Evolutionary conservation across 2,329 filamentous ascomycete genomes (phyloP), one percentile per base, ranked within the genome.

Genomic region (Xylaria digitata): DNA sequence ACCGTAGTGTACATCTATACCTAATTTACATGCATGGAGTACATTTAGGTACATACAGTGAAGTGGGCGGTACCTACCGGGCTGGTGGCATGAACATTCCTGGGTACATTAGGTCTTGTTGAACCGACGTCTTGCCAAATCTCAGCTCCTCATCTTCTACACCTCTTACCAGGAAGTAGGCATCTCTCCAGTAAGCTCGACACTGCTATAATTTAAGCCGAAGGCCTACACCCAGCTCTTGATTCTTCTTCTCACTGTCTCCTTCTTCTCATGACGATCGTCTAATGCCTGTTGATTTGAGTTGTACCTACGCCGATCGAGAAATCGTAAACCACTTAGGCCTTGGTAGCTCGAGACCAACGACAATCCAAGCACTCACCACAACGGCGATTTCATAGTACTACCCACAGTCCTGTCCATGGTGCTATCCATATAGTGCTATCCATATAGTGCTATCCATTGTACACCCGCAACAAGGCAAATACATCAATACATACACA

Each of bases 121-220:
- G 19, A n/a, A 42, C 53, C 45, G 40, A 56, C 53, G 53, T 56
- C 53, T 23, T 11, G n/a, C 11, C 17, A 6, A 11, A 40, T 21
- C 21, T 40, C 52, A 42, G 34, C 32, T 42, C 34, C 15, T 54
- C 52, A 6, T 42, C 52, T 54, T 23, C 43, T 43, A 13, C 46
- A 48, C 45, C 56, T 45, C 53, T 19, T n/a, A n/a, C 13, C n/a
- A 15, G 11, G 11, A 37, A 1, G 8, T 9, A 11, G 7, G 26
- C 46, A n/a, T 50, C 26, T 17, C n/a, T n/a, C n/a, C n/a, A 50
- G 17, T 3, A 34, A 52, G 11, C 2, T 7, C 30, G 7, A 19
- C 30, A 34, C 19, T 34, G 6, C 3, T n/a, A 11, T 61, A 48
- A 32, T n/a, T 30, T 37, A n/a, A 21, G 37, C 21, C 17, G 34